Conservation (phyloP, 2,329 filamentous ascomycete genomes). For the Gliomastix tumulicola region DNA sequence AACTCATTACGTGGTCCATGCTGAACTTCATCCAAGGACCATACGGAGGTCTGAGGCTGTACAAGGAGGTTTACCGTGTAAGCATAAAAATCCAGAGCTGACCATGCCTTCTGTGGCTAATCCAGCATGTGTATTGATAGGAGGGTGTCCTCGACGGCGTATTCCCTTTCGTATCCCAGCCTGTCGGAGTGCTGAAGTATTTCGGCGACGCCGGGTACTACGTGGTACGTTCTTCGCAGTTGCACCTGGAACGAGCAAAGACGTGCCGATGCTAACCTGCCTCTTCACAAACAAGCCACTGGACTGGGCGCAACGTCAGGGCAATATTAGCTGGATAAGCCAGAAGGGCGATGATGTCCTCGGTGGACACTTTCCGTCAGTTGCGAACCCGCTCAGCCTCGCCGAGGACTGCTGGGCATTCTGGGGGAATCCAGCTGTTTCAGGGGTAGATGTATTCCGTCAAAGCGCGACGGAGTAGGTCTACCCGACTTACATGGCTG, state of each 20-base stretch:
- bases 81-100: background rate
- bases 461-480: no score
- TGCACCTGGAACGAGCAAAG: background rate
- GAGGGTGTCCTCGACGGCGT: background rate
- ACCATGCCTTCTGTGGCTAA: no score
- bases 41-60: conserved; percentile 3
- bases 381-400: background rate
- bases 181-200: background rate
- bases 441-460: background rate
- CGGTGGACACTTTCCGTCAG: conserved; percentile 2
- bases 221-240: background rate
- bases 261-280: background rate
- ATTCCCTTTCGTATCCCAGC: background rate
- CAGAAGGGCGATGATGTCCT: background rate
- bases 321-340: background rate
- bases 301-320: conserved; percentile 1
- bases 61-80: conserved; percentile 4
- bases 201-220: background rate
- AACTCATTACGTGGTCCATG: conserved; percentile 3
- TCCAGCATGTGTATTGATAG: no score
- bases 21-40: conserved; percentile 3
- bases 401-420: conserved; percentile 8
- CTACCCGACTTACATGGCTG: no score
- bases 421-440: conserved; percentile 2
- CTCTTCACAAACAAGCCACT: conserved; percentile 1